phyloP scores from a whole-genome alignment of 148 eudicot genomes.

The Linanthus parryae region DNA sequence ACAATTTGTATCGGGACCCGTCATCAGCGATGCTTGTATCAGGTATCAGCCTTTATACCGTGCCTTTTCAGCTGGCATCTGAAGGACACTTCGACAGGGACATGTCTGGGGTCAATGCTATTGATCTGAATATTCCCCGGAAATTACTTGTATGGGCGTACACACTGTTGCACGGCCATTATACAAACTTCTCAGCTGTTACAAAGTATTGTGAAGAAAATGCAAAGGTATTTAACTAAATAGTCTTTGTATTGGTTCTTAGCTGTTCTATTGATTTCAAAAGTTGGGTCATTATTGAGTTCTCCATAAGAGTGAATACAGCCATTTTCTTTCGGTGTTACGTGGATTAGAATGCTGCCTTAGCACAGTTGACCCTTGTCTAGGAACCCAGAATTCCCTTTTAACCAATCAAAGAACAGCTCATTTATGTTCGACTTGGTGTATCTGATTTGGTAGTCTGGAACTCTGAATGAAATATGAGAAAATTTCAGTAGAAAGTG shows the following conservation, averaged over 20 bases:
- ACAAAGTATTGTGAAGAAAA: conserved; percentile 92
- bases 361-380: neutral
- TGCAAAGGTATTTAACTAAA: conserved; percentile 50
- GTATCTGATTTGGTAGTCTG: too few relatives aligned
- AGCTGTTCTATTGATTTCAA: conserved; percentile 8
- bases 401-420: neutral
- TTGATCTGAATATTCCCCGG: conserved; percentile 73
- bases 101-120: conserved; percentile 54
- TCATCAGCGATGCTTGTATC: conserved; percentile 62
- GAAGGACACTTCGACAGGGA: conserved; percentile 47
- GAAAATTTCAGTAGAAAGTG: neutral
- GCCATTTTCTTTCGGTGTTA: neutral
- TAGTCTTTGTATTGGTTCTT: conserved; percentile 7
- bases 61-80: conserved; percentile 51
- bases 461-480: too few relatives aligned
- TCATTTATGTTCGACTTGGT: neutral
- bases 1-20: conserved; percentile 81
- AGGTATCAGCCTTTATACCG: conserved; percentile 65
- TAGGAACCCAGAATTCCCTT: neutral
- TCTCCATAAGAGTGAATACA: neutral
- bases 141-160: conserved; percentile 93
- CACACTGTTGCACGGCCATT: conserved; percentile 77
- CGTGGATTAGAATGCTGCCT: neutral
- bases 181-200: conserved; percentile 60
- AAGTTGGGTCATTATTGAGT: neutral